Conservation (phyloP, 805 yeast genomes). For the Zygosaccharomyces pseudorouxii region DNA sequence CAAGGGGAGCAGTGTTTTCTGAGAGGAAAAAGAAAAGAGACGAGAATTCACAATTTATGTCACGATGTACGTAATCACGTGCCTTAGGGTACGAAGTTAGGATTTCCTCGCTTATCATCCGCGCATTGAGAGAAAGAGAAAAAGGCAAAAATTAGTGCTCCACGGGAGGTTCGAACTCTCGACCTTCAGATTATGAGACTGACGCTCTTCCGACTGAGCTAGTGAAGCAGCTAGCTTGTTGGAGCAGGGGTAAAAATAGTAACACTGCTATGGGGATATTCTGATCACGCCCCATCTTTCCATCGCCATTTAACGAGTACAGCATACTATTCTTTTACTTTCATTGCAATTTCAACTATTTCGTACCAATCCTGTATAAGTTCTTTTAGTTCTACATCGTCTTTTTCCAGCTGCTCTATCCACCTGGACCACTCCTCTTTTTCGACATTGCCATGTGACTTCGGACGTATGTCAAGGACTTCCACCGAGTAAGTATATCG, state of each 20-base stretch:
- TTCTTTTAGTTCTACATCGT: slow-evolving; percentile 12
- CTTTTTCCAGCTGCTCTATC: neutral
- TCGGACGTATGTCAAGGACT: slow-evolving; percentile 11
- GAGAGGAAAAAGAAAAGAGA: neutral
- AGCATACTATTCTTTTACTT: neutral
- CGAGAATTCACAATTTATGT: neutral
- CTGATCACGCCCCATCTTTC: too few species aligned
- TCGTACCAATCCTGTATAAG: slow-evolving; percentile 21
- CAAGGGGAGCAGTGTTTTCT: neutral
- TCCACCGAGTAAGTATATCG: slow-evolving; percentile 14
- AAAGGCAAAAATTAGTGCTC: slow-evolving; percentile 33
- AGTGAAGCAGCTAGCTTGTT: slow-evolving; percentile 31
- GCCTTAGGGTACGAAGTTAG: neutral
- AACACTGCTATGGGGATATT: too few species aligned
- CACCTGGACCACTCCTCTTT: slow-evolving; percentile 2
- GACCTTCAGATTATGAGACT: slow-evolving; percentile 44
- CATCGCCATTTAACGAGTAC: too few species aligned
- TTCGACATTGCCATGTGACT: slow-evolving; percentile 1
- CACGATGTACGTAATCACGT: neutral
- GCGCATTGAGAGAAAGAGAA: neutral
- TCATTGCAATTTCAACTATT: slow-evolving; percentile 9
- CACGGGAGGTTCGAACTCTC: slow-evolving; percentile 42
- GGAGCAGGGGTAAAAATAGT: too few species aligned
- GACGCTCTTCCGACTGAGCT: slow-evolving; percentile 46
- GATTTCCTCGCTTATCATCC: too few species aligned